Percentiles rank a stretch among this genome's conserved stretches.
Conservation (phyloP, 208 protist species). For the Acanthamoeba sp. region DNA sequence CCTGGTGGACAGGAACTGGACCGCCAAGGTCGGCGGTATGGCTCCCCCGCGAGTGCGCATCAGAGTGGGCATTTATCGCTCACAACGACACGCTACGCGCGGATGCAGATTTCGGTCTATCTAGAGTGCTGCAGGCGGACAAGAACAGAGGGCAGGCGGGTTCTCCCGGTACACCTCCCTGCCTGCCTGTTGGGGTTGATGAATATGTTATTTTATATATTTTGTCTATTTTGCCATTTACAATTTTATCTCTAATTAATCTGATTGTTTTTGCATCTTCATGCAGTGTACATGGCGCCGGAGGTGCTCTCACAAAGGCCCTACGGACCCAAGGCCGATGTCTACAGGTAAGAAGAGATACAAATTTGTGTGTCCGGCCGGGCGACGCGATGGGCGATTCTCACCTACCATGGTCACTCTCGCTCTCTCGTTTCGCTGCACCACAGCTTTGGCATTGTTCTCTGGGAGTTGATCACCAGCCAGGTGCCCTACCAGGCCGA, state of each 20-base stretch:
- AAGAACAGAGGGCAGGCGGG: constrained; percentile 63
- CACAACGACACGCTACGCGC: neutral
- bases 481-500: constrained; percentile 45
- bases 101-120: constrained; percentile 64
- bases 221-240: neutral
- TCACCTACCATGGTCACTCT: too few species aligned
- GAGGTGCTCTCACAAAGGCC: constrained; percentile 68
- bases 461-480: constrained; percentile 71
- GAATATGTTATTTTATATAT: neutral
- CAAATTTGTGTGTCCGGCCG: neutral
- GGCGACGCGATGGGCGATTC: too few species aligned
- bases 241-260: neutral
- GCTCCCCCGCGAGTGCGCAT: neutral
- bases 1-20: constrained; percentile 68
- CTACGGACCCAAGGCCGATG: constrained; percentile 58
- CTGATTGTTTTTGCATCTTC: neutral
- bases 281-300: constrained; percentile 70
- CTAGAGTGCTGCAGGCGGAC: constrained; percentile 27
- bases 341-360: constrained; percentile 62
- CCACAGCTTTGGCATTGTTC: constrained; percentile 52
- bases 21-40: constrained; percentile 58
- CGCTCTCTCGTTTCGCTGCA: too few species aligned
- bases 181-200: neutral
- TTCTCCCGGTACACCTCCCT: constrained; percentile 20
- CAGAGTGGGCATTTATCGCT: neutral